Percentiles rank a stretch among this genome's conserved stretches.
phyloP scores from a whole-genome alignment of 1,139 yeast species.

The Kurtzmaniella quercitrusa region DNA sequence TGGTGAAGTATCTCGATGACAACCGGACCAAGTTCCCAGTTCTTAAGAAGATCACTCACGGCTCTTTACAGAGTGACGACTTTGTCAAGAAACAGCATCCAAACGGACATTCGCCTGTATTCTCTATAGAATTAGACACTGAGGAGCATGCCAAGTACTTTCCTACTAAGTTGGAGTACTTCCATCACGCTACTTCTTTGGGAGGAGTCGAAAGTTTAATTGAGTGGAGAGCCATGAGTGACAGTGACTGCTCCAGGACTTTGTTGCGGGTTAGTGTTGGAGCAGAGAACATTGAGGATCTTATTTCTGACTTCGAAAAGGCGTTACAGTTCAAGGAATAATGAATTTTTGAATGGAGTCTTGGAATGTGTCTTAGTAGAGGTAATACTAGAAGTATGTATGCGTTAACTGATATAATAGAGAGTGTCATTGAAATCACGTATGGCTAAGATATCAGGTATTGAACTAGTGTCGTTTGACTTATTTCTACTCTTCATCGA shows the following conservation, averaged over 20 bases:
- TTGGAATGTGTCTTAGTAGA: too few species aligned
- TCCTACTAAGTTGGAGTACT: constrained; percentile 64
- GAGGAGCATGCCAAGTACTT: constrained; percentile 56
- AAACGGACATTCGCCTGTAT: constrained; percentile 71
- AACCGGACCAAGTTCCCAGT: constrained; percentile 45
- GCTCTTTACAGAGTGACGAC: constrained; percentile 66
- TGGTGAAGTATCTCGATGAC: constrained; percentile 56
- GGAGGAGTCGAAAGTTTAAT: constrained; percentile 93
- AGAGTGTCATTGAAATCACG: too few species aligned
- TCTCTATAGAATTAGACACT: constrained; percentile 53
- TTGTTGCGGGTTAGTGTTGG: constrained; percentile 77
- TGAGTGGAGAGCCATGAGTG: constrained; percentile 87
- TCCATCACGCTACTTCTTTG: constrained; percentile 86
- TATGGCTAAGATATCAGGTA: too few species aligned
- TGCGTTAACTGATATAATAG: too few species aligned
- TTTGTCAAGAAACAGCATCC: constrained; percentile 63
- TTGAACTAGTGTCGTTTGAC: too few species aligned
- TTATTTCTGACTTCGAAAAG: constrained; percentile 55
- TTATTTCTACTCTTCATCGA: too few species aligned
- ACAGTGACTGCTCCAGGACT: constrained; percentile 48
- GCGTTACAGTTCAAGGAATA: constrained; percentile 14
- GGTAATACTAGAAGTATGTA: too few species aligned
- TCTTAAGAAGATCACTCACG: constrained; percentile 56
- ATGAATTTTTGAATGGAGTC: not conserved
- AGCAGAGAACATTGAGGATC: constrained; percentile 67